phyloP scores from a whole-genome alignment of 106 monocot species.

The Chionographis japonica region DNA sequence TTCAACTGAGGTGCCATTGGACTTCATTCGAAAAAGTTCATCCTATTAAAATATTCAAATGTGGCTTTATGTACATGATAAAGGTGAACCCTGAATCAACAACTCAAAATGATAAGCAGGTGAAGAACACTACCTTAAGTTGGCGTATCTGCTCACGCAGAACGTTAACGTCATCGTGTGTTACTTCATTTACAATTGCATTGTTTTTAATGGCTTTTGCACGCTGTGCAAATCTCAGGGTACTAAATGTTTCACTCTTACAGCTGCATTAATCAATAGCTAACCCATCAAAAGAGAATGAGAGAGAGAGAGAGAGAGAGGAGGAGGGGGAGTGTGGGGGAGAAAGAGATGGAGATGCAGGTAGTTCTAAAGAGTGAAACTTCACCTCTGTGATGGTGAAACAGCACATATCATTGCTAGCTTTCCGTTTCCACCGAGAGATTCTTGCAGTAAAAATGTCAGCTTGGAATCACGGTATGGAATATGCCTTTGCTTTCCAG shows the following conservation, averaged over 20 bases:
- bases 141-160: slow-evolving; percentile 87
- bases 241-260: slow-evolving; percentile 86
- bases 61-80: not conserved
- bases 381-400: slow-evolving; percentile 82
- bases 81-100: not conserved
- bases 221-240: slow-evolving; percentile 93
- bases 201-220: slow-evolving; percentile 93
- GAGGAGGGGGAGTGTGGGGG: not conserved
- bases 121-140: slow-evolving; percentile 59
- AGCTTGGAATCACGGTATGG: slow-evolving; percentile 96
- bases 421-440: slow-evolving; percentile 99
- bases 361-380: too few relatives aligned
- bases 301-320: not conserved
- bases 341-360: not conserved
- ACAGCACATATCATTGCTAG: slow-evolving; percentile 95
- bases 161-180: slow-evolving; percentile 84
- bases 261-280: slow-evolving; percentile 50
- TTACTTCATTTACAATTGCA: slow-evolving; percentile 90
- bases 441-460: slow-evolving; percentile 96
- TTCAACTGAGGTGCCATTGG: slow-evolving; percentile 33
- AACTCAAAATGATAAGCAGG: not conserved
- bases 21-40: slow-evolving; percentile 89
- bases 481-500: slow-evolving; percentile 93
- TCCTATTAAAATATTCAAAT: slow-evolving; percentile 21
- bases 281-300: not conserved